Percentiles rank a stretch among this genome's conserved stretches.
phyloP scores from a whole-genome alignment of 176 grass and related monocot species.

The Zoysia japonica region DNA sequence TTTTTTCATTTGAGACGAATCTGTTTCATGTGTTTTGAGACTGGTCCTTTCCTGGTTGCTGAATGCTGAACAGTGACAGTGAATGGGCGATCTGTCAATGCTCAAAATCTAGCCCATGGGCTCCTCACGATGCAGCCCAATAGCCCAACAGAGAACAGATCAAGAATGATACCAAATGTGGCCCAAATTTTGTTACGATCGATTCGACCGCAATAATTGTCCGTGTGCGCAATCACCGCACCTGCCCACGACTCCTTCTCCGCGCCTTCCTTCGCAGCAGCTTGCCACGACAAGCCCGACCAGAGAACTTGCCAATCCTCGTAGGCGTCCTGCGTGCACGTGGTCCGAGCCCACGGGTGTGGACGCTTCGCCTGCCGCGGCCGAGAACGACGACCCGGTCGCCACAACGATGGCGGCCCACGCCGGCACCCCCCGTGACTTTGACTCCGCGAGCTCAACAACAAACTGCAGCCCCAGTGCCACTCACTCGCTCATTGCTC shows the following conservation, averaged over 20 bases:
- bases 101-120: no score
- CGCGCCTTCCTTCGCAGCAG: not conserved
- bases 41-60: no score
- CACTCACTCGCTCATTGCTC: not conserved
- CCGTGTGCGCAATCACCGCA: not conserved
- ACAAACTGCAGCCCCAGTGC: no score
- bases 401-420: no score
- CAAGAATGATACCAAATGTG: no score
- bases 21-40: no score
- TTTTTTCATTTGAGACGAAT: no score
- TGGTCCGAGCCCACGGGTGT: not conserved
- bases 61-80: no score
- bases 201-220: no score
- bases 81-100: no score
- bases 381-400: not conserved
- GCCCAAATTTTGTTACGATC: no score
- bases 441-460: not conserved
- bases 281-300: not conserved
- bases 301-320: not conserved
- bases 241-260: not conserved
- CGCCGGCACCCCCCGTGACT: not conserved
- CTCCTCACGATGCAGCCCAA: not conserved
- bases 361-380: no score
- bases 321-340: not conserved
- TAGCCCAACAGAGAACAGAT: not conserved